Evolutionary conservation across 163 green algal species (phyloP), one percentile per base, ranked within the genome.

Genomic region (Smithsoniella earleae): DNA sequence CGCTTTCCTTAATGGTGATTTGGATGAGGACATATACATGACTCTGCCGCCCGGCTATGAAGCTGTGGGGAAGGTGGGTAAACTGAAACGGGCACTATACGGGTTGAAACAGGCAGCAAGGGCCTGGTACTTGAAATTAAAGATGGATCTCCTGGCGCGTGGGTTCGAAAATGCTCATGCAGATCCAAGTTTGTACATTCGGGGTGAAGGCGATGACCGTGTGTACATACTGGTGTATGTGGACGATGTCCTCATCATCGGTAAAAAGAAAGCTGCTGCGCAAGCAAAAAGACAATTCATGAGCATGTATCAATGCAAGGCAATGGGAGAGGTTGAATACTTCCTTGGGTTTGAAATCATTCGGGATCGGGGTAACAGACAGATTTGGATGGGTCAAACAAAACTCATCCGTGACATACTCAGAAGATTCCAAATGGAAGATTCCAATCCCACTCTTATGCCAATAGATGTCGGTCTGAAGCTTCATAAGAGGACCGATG

Each of bases 271-370:
- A 8, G 4, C 13, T 63, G 5, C 81, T 2, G 8, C 58, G 16
- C 4, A 58, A 1, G n/a, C 81, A 22, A n/a, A n/a, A n/a, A n/a
- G n/a, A n/a, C n/a, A n/a, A n/a, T n/a, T n/a, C n/a, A n/a, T n/a
- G n/a, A n/a, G n/a, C n/a, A n/a, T n/a, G n/a, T n/a, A n/a, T n/a
- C n/a, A n/a, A n/a, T 83, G 79, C 43, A 2, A 18, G 3, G 16
- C 6, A 0, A 16, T 85, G 4, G 83, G 80, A 0, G 40, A 77
- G 20, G 62, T 75, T 6, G 52, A 6, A 2, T 30, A 62, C 28
- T 88, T 80, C 55, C 73, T 85, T 0, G 81, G 78, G 30, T 79
- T 81, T 43, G 76, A 80, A 58, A 79, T 86, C 2, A 22, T 69
- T 2, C 62, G 77, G 3, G 46, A 88, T 45, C 73, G 74, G 10